Evolutionary conservation across 305 asterid species (phyloP), one percentile per base, ranked within the genome.

Genomic region (Salvia sclarea): DNA sequence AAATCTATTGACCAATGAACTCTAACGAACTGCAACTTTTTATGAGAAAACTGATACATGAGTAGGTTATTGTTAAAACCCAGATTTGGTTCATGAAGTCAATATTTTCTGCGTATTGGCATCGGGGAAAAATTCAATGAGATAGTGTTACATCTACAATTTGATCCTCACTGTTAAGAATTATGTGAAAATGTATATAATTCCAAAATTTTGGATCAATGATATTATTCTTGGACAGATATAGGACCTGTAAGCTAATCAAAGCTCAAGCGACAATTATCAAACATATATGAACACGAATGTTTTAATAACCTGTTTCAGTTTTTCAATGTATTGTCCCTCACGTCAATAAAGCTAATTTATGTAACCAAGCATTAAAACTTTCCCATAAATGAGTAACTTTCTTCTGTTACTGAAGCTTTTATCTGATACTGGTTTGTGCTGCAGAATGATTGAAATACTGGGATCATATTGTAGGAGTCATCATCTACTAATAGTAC

Each of bases 401-500:
- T 38, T 61, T 66, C 38, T 61, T 52, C 63, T 61, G 33, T 45
- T 17, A 43, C 44, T 60, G 63, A 58, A 40, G 57, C 57, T 25
- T 14, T 66, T 61, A 18, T 54, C 63, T 11, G 31, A 4, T 24
- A 50, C 30, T 64, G 49, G 25, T 59, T 71, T 40, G 66, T 13
- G 38, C 14, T 55, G 70, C 76, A 56, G 52, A 47, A 71, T 68
- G 69, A 55, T 56, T 24, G 40, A 25, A 41, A 58, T 53, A 31
- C 69, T 73, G 63, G 57, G 54, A 43, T 59, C 20, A 11, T 47
- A 65, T 69, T 55, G 38, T 43, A 25, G 57, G 73, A 59, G 71
- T 45, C 52, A 41, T 22, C n/a, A 37, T 75, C 21, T 56, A 40
- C 68, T 24, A 53, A 54, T 21, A 58, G 41, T 53, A 16, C 55